Base-by-base conservation (phyloP, 1,284 basidiomycete genomes). In the Anthracocystis panici-leucophaei region DNA sequence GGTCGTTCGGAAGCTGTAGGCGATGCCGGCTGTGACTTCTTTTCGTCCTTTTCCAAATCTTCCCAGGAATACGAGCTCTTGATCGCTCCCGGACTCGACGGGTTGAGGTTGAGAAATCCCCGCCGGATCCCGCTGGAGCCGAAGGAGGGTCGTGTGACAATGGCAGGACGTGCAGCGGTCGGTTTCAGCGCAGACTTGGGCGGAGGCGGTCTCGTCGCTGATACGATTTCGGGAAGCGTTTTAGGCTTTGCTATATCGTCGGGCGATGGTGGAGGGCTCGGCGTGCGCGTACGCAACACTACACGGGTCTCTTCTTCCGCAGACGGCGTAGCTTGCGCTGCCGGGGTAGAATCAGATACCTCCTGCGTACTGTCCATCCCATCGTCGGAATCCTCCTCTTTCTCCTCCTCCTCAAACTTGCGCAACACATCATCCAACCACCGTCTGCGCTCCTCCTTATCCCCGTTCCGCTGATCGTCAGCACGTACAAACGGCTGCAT, bases 371-470 rank as follows among this genome's bases (percentile, higher is more conserved):
- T 56, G 6, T 58, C 52, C 14, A 54, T 40, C 8, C 62, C 56
- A n/a, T 59, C 54, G 52, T 65, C 64, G 23, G 58, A 40, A 12
- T 54, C 59, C 18, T 76, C 65, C 0, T 71, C 51, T 21, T 65
- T 67, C 21, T 79, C 80, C 41, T 81, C 77, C 33, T 59, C 45
- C 55, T 84, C 82, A 31, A 83, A 61, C 63, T 75, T 45, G 25
- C 53, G 65, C 11, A 84, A 55, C 27, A 82, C 60, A 9, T 75
- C 64, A 23, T 81, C 72, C 62, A 84, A 66, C 82, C 82, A 84
- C 29, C 40, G 41, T 25, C 51, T 63, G 8, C 81, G 65, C 52
- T 71, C 58, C 16, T 72, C 61, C 44, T 73, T 72, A 38, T 68
- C 66, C 20, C 38, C 31, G 6, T 31, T 11, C 10, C 10, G 38